A percentile compares a stretch with the other conserved stretches of the same genome.
Conservation (phyloP, 805 yeast genomes). For the Nakazawaea wickerhamii region DNA sequence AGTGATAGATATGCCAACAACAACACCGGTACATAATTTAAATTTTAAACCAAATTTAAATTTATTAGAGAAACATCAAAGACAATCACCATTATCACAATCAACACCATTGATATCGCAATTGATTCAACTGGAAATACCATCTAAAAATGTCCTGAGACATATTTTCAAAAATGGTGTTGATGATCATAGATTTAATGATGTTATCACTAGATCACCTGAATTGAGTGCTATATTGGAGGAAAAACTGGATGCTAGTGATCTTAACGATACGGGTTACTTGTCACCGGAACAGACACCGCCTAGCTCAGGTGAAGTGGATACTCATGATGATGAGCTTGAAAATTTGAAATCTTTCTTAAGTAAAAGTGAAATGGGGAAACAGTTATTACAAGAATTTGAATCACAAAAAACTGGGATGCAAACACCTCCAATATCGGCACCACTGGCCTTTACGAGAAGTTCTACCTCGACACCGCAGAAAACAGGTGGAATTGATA, state of each 20-base stretch:
- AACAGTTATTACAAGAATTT: constrained; percentile 1
- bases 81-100: constrained; percentile 11
- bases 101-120: constrained; percentile 11
- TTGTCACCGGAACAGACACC: constrained; percentile 9
- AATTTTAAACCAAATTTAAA: constrained; percentile 7
- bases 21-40: not conserved
- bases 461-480: constrained; percentile 6
- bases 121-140: not conserved
- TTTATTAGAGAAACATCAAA: constrained; percentile 2
- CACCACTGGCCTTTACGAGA: not conserved
- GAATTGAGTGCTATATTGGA: not conserved
- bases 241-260: not conserved
- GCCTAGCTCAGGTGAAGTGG: constrained; percentile 1
- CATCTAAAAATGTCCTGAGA: not conserved
- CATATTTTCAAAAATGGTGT: not conserved
- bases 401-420: not conserved
- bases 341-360: constrained; percentile 4
- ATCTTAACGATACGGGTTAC: constrained; percentile 1
- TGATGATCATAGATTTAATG: not conserved
- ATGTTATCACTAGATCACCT: not conserved
- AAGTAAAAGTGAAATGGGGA: not conserved
- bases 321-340: not conserved
- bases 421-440: not conserved
- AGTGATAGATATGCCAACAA: not conserved
- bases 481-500: too few species aligned